phyloP scores from a whole-genome alignment of 352 stramenopile genomes.

The Globisporangium heterothallicum region DNA sequence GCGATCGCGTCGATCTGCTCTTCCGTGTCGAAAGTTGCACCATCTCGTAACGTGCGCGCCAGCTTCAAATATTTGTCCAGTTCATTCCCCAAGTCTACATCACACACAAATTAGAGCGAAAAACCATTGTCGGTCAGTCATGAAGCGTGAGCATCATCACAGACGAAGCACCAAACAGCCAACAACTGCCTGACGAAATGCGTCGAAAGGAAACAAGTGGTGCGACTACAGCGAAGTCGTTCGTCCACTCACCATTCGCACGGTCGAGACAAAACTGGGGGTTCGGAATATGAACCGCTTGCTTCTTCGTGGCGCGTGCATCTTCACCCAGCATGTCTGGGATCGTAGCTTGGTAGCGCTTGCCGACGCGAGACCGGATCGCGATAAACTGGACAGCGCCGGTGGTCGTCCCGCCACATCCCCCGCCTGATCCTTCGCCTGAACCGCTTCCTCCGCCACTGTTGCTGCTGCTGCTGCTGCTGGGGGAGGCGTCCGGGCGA shows the following conservation, averaged over 20 bases:
- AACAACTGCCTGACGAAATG: background rate
- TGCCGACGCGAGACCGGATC: slow-evolving; percentile 74
- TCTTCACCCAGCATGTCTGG: slow-evolving; percentile 35
- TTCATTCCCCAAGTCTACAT: slow-evolving; percentile 44
- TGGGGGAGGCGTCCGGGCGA: slow-evolving; percentile 5
- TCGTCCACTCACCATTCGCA: slow-evolving; percentile 41
- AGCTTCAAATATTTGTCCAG: slow-evolving; percentile 81
- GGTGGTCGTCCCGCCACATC: slow-evolving; percentile 1
- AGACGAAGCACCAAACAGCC: background rate
- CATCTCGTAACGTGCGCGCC: slow-evolving; percentile 63
- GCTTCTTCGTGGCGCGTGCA: slow-evolving; percentile 19
- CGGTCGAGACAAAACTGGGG: slow-evolving; percentile 41
- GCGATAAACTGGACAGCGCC: slow-evolving; percentile 43
- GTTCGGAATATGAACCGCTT: slow-evolving; percentile 25
- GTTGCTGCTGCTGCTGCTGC: slow-evolving; percentile 11
- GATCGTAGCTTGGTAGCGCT: slow-evolving; percentile 73
- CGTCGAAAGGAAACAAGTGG: background rate
- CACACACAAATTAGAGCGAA: background rate
- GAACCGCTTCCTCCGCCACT: too few relatives aligned
- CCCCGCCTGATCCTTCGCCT: background rate
- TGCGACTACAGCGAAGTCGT: too few relatives aligned
- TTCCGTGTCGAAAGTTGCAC: slow-evolving; percentile 72
- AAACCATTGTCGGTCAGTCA: too few relatives aligned
- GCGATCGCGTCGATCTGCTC: slow-evolving; percentile 69
- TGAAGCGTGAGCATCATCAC: too few relatives aligned